Conservation (phyloP, 352 stramenopile species). For the Globisporangium sylvaticum region DNA sequence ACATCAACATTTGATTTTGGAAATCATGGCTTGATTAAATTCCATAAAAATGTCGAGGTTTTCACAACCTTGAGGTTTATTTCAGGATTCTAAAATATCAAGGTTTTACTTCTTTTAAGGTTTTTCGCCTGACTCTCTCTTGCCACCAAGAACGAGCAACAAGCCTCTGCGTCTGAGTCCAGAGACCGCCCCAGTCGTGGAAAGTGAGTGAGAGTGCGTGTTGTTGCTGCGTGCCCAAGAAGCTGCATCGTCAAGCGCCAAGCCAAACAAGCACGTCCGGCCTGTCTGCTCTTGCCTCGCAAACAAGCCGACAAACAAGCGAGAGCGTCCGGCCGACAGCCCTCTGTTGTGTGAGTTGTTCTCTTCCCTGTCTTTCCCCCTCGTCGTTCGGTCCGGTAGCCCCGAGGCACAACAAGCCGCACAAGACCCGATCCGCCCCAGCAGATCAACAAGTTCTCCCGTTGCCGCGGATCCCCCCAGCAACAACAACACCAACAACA, state of each 20-base stretch:
- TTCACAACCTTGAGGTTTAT: too few species aligned
- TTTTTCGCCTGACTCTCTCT: not conserved
- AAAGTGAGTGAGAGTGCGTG: not conserved
- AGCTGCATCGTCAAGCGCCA: not conserved
- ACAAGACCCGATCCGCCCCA: not conserved
- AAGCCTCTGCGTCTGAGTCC: conserved; percentile 7
- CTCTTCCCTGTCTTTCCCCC: not conserved
- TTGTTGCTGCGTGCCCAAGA: not conserved
- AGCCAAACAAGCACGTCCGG: not conserved
- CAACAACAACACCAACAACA: not conserved
- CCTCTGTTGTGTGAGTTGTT: not conserved
- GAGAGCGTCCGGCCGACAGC: not conserved
- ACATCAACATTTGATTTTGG: not conserved
- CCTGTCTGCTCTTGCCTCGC: not conserved
- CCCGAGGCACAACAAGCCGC: not conserved
- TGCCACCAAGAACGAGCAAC: not conserved
- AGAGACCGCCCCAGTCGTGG: not conserved
- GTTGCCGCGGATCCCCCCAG: not conserved
- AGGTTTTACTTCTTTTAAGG: too few species aligned
- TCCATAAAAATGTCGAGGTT: not conserved
- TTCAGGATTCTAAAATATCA: too few species aligned
- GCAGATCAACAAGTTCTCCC: not conserved
- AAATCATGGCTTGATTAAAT: not conserved
- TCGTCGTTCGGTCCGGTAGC: not conserved
- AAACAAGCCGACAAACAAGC: not conserved